Conservation (phyloP, 805 yeast species). For the Monosporozyma siamensis region DNA sequence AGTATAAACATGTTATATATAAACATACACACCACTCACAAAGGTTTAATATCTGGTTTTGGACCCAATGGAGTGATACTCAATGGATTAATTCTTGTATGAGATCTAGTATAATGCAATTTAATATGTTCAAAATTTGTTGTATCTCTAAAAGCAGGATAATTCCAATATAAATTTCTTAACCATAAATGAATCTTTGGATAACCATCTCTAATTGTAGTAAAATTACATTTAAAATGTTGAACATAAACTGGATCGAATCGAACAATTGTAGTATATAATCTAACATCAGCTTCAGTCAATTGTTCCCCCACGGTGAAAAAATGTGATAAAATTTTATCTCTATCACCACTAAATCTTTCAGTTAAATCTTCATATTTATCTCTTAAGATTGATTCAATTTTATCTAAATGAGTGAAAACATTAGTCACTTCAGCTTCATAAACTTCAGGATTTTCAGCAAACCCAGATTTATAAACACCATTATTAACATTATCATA, state of each 20-base stretch:
- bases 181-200: constrained; percentile 77
- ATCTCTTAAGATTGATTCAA: constrained; percentile 50
- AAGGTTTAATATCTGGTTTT: constrained; percentile 57
- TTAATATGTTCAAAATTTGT: constrained; percentile 88
- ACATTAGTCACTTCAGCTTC: constrained; percentile 57
- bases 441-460: constrained; percentile 74
- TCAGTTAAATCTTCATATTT: constrained; percentile 38
- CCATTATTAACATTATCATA: constrained; percentile 87
- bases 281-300: constrained; percentile 86
- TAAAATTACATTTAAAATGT: constrained; percentile 88
- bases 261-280: constrained; percentile 79
- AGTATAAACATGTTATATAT: background rate
- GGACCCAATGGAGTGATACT: constrained; percentile 89
- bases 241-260: constrained; percentile 92
- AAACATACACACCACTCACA: constrained; percentile 10
- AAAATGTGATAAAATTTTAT: constrained; percentile 19
- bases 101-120: constrained; percentile 82
- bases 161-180: constrained; percentile 71
- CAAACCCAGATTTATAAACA: constrained; percentile 88
- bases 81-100: constrained; percentile 66
- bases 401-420: constrained; percentile 60
- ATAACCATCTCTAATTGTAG: constrained; percentile 67
- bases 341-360: constrained; percentile 17
- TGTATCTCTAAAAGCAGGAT: constrained; percentile 63
- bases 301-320: constrained; percentile 54